These are phyloP conservation scores for Tagetes erecta DNA, from an alignment of 129 eudicot species.

Conservation along the genomic window DNA sequence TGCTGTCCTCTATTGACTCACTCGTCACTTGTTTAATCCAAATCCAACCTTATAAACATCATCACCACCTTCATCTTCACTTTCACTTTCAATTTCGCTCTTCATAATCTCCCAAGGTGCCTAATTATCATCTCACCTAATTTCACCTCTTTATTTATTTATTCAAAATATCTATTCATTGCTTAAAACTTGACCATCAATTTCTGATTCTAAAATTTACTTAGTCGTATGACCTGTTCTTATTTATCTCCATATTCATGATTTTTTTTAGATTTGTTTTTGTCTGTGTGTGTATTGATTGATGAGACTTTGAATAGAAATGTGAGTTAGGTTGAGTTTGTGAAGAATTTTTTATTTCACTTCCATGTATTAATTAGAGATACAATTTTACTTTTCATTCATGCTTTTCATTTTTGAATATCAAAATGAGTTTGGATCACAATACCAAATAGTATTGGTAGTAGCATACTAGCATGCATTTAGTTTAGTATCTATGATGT, in stretches of 20 bases:
- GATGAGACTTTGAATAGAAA: neutral
- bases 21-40: neutral
- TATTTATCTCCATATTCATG: too few relatives aligned
- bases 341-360: neutral
- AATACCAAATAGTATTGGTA: neutral
- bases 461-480: conserved; percentile 7
- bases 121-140: neutral
- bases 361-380: neutral
- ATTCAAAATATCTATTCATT: too few relatives aligned
- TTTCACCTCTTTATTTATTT: neutral
- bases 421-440: neutral
- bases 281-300: neutral
- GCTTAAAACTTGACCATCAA: too few relatives aligned
- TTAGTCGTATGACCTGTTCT: too few relatives aligned
- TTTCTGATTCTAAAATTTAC: too few relatives aligned
- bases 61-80: conserved; percentile 2
- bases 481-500: neutral
- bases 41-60: conserved; percentile 9
- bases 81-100: conserved; percentile 6
- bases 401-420: conserved; percentile 3
- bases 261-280: neutral
- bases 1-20: conserved; percentile 26
- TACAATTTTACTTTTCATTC: neutral
- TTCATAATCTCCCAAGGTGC: conserved; percentile 14
- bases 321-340: neutral